These are phyloP conservation scores for Periconia sp. DNA, from an alignment of 2,329 filamentous ascomycete species.

Conservation along the genomic window DNA sequence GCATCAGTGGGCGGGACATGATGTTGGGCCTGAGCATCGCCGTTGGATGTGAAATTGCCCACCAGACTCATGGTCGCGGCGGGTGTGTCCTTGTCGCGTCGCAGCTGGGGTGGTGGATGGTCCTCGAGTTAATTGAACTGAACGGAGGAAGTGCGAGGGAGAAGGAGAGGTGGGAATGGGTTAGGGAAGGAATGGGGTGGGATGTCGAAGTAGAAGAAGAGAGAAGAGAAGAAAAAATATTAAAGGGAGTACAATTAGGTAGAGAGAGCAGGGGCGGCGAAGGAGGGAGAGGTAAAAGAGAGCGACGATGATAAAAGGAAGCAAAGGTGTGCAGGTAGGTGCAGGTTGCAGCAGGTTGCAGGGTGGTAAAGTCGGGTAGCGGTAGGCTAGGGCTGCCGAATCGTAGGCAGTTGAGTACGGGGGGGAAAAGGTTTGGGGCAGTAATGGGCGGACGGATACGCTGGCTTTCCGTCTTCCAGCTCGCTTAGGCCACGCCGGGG, in stretches of 20 bases:
- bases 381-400: neutral
- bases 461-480: neutral
- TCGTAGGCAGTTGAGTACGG: neutral
- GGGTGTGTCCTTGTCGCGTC: neutral
- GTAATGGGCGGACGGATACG: neutral
- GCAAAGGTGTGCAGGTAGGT: no score
- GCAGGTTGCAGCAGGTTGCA: no score
- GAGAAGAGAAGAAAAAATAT: neutral
- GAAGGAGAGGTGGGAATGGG: neutral
- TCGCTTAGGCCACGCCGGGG: neutral
- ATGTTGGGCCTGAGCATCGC: conserved; percentile 42
- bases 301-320: neutral
- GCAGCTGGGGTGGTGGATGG: neutral
- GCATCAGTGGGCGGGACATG: conserved; percentile 35
- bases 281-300: neutral
- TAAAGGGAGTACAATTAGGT: neutral
- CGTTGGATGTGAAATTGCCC: conserved; percentile 48
- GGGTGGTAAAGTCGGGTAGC: neutral
- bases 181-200: neutral
- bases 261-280: neutral
- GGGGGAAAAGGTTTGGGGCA: neutral
- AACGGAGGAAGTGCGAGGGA: neutral
- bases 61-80: conserved; percentile 43
- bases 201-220: neutral
- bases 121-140: neutral